A percentile compares a stretch with the other conserved stretches of the same genome.
Conservation (phyloP, 768 basidiomycete genomes). For the Leccinum longicurvipes region DNA sequence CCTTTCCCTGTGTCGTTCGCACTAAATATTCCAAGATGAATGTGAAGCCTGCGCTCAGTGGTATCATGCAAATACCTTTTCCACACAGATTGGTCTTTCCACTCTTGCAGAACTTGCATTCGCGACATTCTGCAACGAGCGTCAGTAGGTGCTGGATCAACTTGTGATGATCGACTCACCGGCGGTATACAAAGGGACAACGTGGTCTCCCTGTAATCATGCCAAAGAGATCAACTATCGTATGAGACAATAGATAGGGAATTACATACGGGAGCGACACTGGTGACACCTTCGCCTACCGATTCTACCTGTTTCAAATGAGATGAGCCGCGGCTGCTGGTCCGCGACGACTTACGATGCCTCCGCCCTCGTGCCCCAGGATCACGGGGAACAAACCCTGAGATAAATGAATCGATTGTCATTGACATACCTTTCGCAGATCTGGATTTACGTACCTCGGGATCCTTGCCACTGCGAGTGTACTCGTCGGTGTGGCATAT, state of each 20-base stretch:
- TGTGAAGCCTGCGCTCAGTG: not conserved
- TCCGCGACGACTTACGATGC: conserved; percentile 55
- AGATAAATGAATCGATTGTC: conserved; percentile 7
- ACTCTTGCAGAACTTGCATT: conserved; percentile 99
- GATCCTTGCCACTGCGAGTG: conserved; percentile 92
- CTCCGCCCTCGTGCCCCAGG: conserved; percentile 93
- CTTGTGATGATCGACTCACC: conserved; percentile 43
- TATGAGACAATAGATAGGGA: not conserved
- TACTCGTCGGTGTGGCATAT: conserved; percentile 99
- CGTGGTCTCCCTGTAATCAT: conserved; percentile 76
- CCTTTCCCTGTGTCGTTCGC: conserved; percentile 89
- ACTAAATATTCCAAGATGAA: conserved; percentile 43
- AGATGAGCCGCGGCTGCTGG: not conserved
- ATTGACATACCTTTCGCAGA: not conserved
- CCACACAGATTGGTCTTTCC: conserved; percentile 99
- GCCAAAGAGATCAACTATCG: not conserved
- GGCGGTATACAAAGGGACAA: conserved; percentile 94
- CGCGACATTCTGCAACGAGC: conserved; percentile 65
- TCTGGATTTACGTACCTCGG: conserved; percentile 59
- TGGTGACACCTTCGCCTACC: conserved; percentile 94
- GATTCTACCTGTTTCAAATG: conserved; percentile 76
- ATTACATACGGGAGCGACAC: conserved; percentile 50
- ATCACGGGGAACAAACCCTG: conserved; percentile 90
- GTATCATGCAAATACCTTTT: conserved; percentile 51
- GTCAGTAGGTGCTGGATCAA: not conserved